Evolutionary conservation across 352 stramenopile species (phyloP).

Genomic region (Phytopythium ostracodes): DNA sequence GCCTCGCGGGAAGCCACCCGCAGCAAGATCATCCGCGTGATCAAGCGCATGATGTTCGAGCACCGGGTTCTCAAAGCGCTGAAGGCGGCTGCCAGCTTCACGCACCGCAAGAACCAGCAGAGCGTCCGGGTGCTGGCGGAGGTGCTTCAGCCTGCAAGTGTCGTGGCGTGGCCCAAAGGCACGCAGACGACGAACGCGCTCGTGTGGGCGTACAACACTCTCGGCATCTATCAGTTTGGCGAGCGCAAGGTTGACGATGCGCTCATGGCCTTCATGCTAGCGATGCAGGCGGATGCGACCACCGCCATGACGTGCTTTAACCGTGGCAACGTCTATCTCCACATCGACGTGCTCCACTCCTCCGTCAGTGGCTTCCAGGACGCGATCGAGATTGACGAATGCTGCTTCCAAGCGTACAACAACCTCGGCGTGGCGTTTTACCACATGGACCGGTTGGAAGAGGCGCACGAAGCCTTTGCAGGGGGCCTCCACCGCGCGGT

Average conservation of each 20-base stretch:
- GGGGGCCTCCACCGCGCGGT: constrained; percentile 28
- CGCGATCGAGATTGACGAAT: constrained; percentile 37
- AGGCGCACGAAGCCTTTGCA: constrained; percentile 40
- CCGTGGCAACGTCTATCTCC: constrained; percentile 44
- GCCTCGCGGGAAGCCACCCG: neutral
- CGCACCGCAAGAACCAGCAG: constrained; percentile 35
- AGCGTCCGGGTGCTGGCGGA: constrained; percentile 19
- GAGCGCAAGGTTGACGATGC: constrained; percentile 37
- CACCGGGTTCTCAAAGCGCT: constrained; percentile 39
- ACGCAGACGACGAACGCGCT: constrained; percentile 38
- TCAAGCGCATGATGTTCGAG: constrained; percentile 44
- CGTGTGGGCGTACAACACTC: constrained; percentile 47
- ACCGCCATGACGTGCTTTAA: constrained; percentile 46
- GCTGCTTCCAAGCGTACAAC: constrained; percentile 34
- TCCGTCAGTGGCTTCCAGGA: constrained; percentile 42
- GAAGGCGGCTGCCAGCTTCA: constrained; percentile 23
- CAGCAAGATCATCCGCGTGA: constrained; percentile 22
- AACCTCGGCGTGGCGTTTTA: constrained; percentile 48
- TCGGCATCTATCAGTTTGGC: constrained; percentile 28
- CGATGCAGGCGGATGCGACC: constrained; percentile 38
- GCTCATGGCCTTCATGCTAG: constrained; percentile 45
- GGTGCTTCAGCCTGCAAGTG: constrained; percentile 12
- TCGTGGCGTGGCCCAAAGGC: constrained; percentile 30
- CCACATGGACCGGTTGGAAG: constrained; percentile 36
- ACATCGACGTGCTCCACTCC: constrained; percentile 29